Conservation (phyloP, 768 basidiomycete genomes). For the Phanerochaete sordida region DNA sequence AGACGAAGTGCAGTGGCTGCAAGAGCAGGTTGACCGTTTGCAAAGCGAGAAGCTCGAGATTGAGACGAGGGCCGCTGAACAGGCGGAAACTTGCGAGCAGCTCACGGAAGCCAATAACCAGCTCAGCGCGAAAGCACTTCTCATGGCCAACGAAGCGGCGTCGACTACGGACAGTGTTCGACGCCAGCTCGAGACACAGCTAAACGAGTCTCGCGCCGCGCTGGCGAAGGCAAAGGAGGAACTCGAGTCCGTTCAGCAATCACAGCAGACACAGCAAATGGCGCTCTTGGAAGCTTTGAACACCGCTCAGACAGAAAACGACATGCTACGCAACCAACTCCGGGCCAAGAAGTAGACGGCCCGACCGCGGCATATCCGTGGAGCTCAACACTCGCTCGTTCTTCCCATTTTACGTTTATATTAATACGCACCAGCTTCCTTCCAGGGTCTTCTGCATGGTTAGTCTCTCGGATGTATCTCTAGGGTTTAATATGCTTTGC, state of each 20-base stretch:
- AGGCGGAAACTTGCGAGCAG: conserved; percentile 69
- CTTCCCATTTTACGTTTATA: neutral
- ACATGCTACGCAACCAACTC: conserved; percentile 64
- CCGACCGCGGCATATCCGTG: neutral
- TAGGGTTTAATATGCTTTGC: conserved; percentile 6
- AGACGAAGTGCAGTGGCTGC: conserved; percentile 61
- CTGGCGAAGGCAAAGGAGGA: conserved; percentile 67
- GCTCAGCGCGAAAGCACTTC: conserved; percentile 67
- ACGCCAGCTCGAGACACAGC: conserved; percentile 61
- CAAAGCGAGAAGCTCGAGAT: conserved; percentile 61
- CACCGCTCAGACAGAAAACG: conserved; percentile 76
- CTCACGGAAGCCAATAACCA: conserved; percentile 77
- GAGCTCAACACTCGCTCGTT: neutral
- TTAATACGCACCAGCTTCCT: neutral
- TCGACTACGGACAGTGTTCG: conserved; percentile 51
- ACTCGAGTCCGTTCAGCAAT: conserved; percentile 58
- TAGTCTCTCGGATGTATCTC: conserved; percentile 1
- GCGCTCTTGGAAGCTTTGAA: conserved; percentile 89
- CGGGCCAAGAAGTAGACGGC: conserved; percentile 29
- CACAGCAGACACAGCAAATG: conserved; percentile 79
- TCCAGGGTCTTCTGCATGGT: conserved; percentile 4
- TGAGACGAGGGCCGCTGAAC: conserved; percentile 66
- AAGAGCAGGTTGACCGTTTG: conserved; percentile 57
- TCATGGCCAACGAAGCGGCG: conserved; percentile 68
- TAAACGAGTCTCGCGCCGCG: conserved; percentile 56